Evolutionary conservation across 768 basidiomycete genomes (phyloP), one percentile per base, ranked within the genome.

Genomic region (Auriscalpium orientale): DNA sequence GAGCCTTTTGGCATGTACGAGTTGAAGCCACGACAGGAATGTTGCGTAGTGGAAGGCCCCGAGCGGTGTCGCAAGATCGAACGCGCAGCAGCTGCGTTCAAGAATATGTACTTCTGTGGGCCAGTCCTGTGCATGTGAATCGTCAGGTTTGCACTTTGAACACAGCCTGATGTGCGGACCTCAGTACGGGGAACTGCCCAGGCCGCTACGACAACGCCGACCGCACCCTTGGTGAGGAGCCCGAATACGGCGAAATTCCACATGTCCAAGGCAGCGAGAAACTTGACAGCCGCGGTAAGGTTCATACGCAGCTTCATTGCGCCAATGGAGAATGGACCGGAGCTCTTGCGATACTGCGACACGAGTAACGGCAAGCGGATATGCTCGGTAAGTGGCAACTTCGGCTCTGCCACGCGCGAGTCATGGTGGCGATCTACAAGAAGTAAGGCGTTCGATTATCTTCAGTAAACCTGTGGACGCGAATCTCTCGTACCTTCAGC

Each of bases 211-310:
- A 28, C 28, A 28, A 13, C n/a, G 20, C 16, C 46, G 13, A 56
- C 47, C 43, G 46, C 47, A 7, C 53, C 54, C 56, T 13, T 49
- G 34, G 47, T 45, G 20, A 46, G 28, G 33, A 36, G 40, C 59
- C 58, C 20, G 61, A 52, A 56, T 53, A 40, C 55, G 58, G 46
- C 3, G 16, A 49, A 56, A 3, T 28, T 18, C 21, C 12, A 22
- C 6, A 48, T 22, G 13, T 20, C 46, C 46, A 48, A 20, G 15
- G 22, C n/a, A 5, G 46, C 46, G 18, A 48, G 46, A 22, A 7
- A 48, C 21, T 48, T 48, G 13, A 48, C 46, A 28, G 46, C 21
- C n/a, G 46, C 46, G 46, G 22, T 15, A 13, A 35, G 28, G 20
- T 43, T 38, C 57, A 18, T 43, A 18, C 40, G 40, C 18, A 43